These are phyloP conservation scores for Leccinum imitatum DNA, from an alignment of 768 basidiomycete species.

Conservation along the genomic window DNA sequence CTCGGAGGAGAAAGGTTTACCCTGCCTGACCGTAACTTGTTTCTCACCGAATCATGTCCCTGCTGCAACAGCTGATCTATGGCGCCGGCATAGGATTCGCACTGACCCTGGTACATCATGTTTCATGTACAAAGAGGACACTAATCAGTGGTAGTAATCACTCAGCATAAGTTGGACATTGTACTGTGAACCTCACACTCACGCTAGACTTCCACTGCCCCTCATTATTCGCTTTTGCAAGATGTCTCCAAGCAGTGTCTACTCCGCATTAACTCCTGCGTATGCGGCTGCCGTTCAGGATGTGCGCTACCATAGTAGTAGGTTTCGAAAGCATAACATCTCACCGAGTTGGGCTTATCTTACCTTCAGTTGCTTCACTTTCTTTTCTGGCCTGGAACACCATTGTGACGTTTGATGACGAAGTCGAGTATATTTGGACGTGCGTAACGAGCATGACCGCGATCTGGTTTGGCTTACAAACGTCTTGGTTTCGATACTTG, in stretches of 20 bases:
- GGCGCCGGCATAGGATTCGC: too few relatives aligned
- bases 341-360: neutral
- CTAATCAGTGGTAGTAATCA: too few relatives aligned
- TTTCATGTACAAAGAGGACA: too few relatives aligned
- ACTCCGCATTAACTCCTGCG: neutral
- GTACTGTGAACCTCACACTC: too few relatives aligned
- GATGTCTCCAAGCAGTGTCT: neutral
- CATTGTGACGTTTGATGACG: slow-evolving; percentile 18
- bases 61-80: too few relatives aligned
- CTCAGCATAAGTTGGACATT: too few relatives aligned
- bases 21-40: too few relatives aligned
- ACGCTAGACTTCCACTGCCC: too few relatives aligned
- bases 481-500: neutral
- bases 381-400: slow-evolving; percentile 15
- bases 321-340: neutral
- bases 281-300: neutral
- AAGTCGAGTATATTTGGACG: slow-evolving; percentile 22
- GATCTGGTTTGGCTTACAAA: neutral
- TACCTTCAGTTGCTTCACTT: slow-evolving; percentile 14
- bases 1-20: too few relatives aligned
- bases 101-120: too few relatives aligned
- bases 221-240: neutral
- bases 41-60: too few relatives aligned
- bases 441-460: neutral
- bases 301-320: neutral